Percentiles rank a stretch among this genome's conserved stretches.
phyloP scores from a whole-genome alignment of 2,329 filamentous ascomycete genomes.

The Hypoxylon sp. region DNA sequence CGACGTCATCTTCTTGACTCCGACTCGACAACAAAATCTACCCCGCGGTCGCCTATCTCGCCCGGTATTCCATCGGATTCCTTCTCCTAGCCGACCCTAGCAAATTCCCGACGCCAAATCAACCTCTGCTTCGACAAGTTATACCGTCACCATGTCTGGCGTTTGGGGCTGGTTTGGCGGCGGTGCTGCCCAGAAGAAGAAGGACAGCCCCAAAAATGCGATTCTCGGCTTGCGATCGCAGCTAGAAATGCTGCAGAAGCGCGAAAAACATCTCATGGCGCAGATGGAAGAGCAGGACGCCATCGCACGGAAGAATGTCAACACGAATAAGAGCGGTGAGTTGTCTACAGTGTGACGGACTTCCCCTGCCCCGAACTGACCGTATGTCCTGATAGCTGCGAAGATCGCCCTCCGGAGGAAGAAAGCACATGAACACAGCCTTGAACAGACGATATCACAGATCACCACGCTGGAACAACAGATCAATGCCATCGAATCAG shows the following conservation, averaged over 20 bases:
- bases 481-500: slow-evolving; percentile 96
- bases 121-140: slow-evolving; percentile 24
- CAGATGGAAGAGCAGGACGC: slow-evolving; percentile 95
- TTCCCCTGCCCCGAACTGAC: slow-evolving; percentile 44
- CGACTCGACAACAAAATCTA: slow-evolving; percentile 39
- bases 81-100: slow-evolving; percentile 7
- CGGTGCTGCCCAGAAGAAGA: slow-evolving; percentile 84
- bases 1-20: slow-evolving; percentile 37
- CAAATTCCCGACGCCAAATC: slow-evolving; percentile 17
- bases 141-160: slow-evolving; percentile 68
- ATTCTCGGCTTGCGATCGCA: slow-evolving; percentile 90
- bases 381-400: slow-evolving; percentile 73
- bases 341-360: slow-evolving; percentile 38
- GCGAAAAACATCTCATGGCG: slow-evolving; percentile 89
- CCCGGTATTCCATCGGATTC: slow-evolving; percentile 28
- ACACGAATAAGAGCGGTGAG: slow-evolving; percentile 91
- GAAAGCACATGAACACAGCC: slow-evolving; percentile 91
- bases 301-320: slow-evolving; percentile 89
- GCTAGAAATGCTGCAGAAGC: slow-evolving; percentile 97
- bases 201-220: slow-evolving; percentile 96
- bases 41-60: slow-evolving; percentile 45
- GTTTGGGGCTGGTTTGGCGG: slow-evolving; percentile 96
- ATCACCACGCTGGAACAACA: slow-evolving; percentile 95
- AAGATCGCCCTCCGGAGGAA: slow-evolving; percentile 92
- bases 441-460: slow-evolving; percentile 91